Conservation (phyloP, 306 rosid species). For the Gleditsia sinensis region DNA sequence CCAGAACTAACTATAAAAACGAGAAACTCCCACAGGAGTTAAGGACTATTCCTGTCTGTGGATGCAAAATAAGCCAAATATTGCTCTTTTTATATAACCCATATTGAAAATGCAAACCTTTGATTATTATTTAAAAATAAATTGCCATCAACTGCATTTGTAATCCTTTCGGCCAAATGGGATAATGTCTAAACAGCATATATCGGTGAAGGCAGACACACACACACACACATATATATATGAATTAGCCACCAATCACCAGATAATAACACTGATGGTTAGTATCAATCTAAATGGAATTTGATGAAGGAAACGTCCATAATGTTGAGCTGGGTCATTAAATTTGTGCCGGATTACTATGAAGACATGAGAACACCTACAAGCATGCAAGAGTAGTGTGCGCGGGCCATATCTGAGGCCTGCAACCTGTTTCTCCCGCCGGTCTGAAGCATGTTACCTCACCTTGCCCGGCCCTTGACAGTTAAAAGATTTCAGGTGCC, state of each 20-base stretch:
- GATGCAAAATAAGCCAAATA: neutral
- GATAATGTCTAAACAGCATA: too few species aligned
- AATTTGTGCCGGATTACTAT: conserved; percentile 25
- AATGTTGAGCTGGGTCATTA: conserved; percentile 18
- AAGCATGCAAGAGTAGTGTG: neutral
- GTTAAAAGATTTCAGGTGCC: conserved; percentile 11
- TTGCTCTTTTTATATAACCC: too few species aligned
- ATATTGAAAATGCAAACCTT: neutral
- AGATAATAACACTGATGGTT: conserved; percentile 2
- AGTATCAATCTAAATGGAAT: neutral
- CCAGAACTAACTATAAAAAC: neutral
- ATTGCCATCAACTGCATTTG: neutral
- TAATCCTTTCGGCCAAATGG: neutral
- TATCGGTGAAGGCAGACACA: too few species aligned
- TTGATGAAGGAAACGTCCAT: conserved; percentile 28
- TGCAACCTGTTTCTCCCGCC: conserved; percentile 19
- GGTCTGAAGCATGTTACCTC: conserved; percentile 9
- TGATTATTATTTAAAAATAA: neutral
- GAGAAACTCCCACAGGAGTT: neutral
- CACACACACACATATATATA: neutral
- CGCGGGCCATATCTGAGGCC: conserved; percentile 24
- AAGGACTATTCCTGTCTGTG: neutral
- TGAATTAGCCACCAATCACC: neutral
- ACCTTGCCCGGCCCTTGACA: too few species aligned
- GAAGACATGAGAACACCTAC: conserved; percentile 28